Evolutionary conservation across 164 flowering plant genomes (phyloP).

Genomic region (Aristolochia contorta): DNA sequence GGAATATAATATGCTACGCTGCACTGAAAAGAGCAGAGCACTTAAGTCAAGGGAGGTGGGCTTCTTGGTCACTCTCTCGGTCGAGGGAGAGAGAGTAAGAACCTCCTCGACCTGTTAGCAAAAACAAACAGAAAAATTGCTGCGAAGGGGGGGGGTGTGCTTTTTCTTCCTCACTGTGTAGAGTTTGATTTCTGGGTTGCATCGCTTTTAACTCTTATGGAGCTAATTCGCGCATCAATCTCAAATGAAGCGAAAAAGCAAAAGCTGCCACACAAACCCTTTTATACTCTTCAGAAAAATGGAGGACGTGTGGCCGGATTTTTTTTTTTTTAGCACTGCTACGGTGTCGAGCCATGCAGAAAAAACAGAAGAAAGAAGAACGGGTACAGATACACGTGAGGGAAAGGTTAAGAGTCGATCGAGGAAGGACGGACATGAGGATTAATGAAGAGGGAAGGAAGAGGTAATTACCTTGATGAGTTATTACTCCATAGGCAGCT

Average conservation of each 20-base stretch:
- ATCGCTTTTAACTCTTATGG: slow-evolving; percentile 15
- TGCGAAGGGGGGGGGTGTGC: slow-evolving; percentile 6
- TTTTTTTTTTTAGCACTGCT: slow-evolving; percentile 15
- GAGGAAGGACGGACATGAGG: background rate
- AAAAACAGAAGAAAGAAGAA: slow-evolving; percentile 5
- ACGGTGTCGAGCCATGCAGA: slow-evolving; percentile 21
- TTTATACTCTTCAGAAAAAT: slow-evolving; percentile 24
- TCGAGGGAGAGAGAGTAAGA: slow-evolving; percentile 23
- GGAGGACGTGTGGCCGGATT: slow-evolving; percentile 27
- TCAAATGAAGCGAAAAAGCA: slow-evolving; percentile 14
- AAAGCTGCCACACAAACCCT: slow-evolving; percentile 35
- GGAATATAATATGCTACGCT: background rate
- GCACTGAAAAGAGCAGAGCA: slow-evolving; percentile 14
- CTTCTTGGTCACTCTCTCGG: slow-evolving; percentile 23
- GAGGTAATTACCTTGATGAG: slow-evolving; percentile 36
- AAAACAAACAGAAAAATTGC: background rate
- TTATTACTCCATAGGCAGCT: slow-evolving; percentile 39
- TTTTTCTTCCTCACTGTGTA: slow-evolving; percentile 8
- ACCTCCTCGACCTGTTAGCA: background rate
- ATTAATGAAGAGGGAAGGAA: background rate
- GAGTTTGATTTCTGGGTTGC: slow-evolving; percentile 7
- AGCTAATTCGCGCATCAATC: slow-evolving; percentile 22
- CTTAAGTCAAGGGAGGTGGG: slow-evolving; percentile 16
- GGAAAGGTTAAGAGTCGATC: background rate
- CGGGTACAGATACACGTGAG: background rate